Conservation (phyloP, 495 filamentous ascomycete genomes). For the Mytilinidion resinicola region DNA sequence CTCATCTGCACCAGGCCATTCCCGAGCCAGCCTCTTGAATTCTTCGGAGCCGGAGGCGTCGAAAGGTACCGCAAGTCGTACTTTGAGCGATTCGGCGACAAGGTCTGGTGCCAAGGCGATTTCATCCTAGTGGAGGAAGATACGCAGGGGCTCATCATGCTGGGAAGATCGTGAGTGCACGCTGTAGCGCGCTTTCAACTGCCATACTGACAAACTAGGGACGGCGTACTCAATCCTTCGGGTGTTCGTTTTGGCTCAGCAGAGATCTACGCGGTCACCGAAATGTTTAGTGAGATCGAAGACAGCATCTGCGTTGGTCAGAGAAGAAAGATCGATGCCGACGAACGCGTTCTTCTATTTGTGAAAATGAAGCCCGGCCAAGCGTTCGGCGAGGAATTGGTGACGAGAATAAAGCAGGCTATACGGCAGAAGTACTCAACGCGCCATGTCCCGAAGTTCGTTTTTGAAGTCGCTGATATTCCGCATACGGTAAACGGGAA, state of each 20-base stretch:
- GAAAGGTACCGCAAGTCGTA: slow-evolving; percentile 74
- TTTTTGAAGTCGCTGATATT: slow-evolving; percentile 69
- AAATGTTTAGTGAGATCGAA: slow-evolving; percentile 41
- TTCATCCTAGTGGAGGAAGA: slow-evolving; percentile 67
- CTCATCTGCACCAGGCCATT: slow-evolving; percentile 79
- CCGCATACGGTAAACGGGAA: slow-evolving; percentile 86
- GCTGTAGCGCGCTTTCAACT: background rate
- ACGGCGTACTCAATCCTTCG: slow-evolving; percentile 71
- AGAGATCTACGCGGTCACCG: slow-evolving; percentile 71
- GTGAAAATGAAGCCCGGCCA: slow-evolving; percentile 57
- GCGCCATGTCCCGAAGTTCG: slow-evolving; percentile 71
- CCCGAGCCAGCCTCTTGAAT: slow-evolving; percentile 78
- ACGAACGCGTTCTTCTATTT: slow-evolving; percentile 81
- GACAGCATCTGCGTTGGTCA: slow-evolving; percentile 79
- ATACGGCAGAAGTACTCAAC: slow-evolving; percentile 69
- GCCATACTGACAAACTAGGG: slow-evolving; percentile 33
- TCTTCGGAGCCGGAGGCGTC: slow-evolving; percentile 64
- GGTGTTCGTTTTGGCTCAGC: slow-evolving; percentile 70
- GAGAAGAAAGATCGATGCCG: slow-evolving; percentile 58
- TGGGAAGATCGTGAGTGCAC: slow-evolving; percentile 46
- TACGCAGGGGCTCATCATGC: slow-evolving; percentile 73
- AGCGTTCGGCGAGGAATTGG: slow-evolving; percentile 46
- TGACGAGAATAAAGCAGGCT: slow-evolving; percentile 49
- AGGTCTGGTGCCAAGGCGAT: slow-evolving; percentile 88
- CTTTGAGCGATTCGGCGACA: slow-evolving; percentile 65